Percentiles rank a stretch among this genome's conserved stretches.
Evolutionary conservation across 805 yeast species (phyloP).

Genomic region (Pichia exigua): DNA sequence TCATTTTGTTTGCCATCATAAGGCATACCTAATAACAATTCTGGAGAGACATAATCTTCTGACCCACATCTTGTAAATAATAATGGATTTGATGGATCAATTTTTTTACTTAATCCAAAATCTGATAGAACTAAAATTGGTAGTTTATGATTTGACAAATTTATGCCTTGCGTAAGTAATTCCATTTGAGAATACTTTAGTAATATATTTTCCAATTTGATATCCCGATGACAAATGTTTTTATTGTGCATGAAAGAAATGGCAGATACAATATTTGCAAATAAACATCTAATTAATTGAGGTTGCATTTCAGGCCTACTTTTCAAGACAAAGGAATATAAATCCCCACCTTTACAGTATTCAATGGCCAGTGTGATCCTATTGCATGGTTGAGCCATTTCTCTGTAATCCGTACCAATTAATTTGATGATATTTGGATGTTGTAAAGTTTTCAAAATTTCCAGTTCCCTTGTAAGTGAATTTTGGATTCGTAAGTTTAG

Average conservation of each 20-base stretch:
- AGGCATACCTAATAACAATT: slow-evolving; percentile 78
- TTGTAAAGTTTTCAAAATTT: slow-evolving; percentile 44
- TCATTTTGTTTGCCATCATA: slow-evolving; percentile 91
- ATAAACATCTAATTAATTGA: slow-evolving; percentile 48
- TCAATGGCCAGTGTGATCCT: slow-evolving; percentile 52
- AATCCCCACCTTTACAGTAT: slow-evolving; percentile 78
- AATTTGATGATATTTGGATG: slow-evolving; percentile 70
- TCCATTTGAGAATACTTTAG: slow-evolving; percentile 31
- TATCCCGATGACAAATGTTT: slow-evolving; percentile 79
- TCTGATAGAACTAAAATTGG: slow-evolving; percentile 62
- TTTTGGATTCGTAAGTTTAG: slow-evolving; percentile 48
- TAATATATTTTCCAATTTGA: slow-evolving; percentile 82
- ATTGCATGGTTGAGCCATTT: neutral
- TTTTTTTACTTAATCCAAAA: slow-evolving; percentile 75
- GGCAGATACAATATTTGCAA: slow-evolving; percentile 64
- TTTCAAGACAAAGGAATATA: slow-evolving; percentile 53
- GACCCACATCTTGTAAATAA: slow-evolving; percentile 91
- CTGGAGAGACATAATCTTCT: slow-evolving; percentile 95
- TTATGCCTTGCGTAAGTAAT: slow-evolving; percentile 14
- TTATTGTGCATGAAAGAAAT: slow-evolving; percentile 62
- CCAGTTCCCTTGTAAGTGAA: slow-evolving; percentile 65
- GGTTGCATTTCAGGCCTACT: slow-evolving; percentile 38
- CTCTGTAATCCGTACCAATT: slow-evolving; percentile 36
- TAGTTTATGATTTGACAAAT: slow-evolving; percentile 4
- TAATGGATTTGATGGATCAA: slow-evolving; percentile 52